These are phyloP conservation scores for Tardiomyces depauwii DNA, from an alignment of 1,139 yeast species.

Conservation along the genomic window DNA sequence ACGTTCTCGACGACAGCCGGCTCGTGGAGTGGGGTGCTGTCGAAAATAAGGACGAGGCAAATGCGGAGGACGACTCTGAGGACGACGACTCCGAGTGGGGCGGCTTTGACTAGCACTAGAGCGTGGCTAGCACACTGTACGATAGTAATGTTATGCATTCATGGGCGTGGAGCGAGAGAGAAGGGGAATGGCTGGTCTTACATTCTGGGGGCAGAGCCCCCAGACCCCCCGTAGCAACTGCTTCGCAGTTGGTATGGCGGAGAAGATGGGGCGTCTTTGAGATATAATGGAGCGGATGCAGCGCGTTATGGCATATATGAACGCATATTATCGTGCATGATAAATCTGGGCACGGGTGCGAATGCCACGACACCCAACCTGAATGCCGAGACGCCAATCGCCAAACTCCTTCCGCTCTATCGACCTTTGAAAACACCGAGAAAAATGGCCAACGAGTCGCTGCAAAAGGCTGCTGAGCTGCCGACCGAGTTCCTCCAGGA, in stretches of 20 bases:
- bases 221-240: no score
- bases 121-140: background rate
- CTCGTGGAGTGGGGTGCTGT: constrained; percentile 55
- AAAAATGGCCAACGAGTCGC: constrained; percentile 8
- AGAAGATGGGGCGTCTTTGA: no score
- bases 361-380: background rate
- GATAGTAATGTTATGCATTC: no score
- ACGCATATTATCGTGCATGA: no score
- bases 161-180: no score
- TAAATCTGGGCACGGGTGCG: background rate
- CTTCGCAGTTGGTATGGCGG: no score
- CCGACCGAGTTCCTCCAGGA: constrained; percentile 89
- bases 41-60: constrained; percentile 25
- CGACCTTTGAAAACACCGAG: background rate
- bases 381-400: background rate
- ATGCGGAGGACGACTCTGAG: no score
- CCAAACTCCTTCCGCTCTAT: background rate
- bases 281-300: no score
- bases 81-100: constrained; percentile 12
- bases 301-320: no score
- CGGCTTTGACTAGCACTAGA: constrained; percentile 12
- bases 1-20: constrained; percentile 54
- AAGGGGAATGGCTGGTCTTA: no score
- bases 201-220: no score
- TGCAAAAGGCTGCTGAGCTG: constrained; percentile 78